Base-by-base conservation (phyloP, 1,284 basidiomycete genomes). In the Ceratobasidium theobromae region DNA sequence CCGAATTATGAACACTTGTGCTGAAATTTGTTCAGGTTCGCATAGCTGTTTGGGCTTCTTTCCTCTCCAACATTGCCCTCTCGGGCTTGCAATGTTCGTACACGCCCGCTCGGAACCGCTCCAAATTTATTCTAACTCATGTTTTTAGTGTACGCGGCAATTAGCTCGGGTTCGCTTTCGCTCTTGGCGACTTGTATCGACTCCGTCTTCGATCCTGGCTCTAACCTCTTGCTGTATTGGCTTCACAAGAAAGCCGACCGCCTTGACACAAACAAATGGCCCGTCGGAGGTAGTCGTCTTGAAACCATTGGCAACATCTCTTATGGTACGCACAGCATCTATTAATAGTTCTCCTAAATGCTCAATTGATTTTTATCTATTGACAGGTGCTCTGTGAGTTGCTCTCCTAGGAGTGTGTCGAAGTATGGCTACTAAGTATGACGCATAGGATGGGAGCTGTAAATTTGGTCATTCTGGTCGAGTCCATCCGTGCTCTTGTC, bases 271-370 rank as follows among this genome's bases (percentile, higher is more conserved):
- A 90, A 88, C 75, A 93, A 91, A 72, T 97, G 93, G 93, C 94
- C 93, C 5, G 89, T 93, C 12, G 90, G 94, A 55, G 95, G 95
- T 27, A 84, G 88, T n/a, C 83, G 93, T 53, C 82, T 96, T 49
- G 91, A 95, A 76, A 95, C 91, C 0, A 94, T 95, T 68, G 93
- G 93, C 40, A 95, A 96, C 73, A 88, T 95, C 69, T 80, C 92
- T 62, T 97, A 94, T 71, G 91, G 91, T 87, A 53, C 71, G 85
- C 69, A 38, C 32, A n/a, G 32, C 35, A 40, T 41, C 51, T 30
- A 51, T 53, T 33, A 12, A 18, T 45, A 40, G 5, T 28, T 23
- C 25, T 4, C 28, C 18, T 28, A 3, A 28, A 3, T 32, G 25
- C n/a, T 51, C 9, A 54, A 51, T 46, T n/a, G 18, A n/a, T n/a